These are phyloP conservation scores for Tilletia walkeri DNA, from an alignment of 1,284 basidiomycete species.

Conservation along the genomic window DNA sequence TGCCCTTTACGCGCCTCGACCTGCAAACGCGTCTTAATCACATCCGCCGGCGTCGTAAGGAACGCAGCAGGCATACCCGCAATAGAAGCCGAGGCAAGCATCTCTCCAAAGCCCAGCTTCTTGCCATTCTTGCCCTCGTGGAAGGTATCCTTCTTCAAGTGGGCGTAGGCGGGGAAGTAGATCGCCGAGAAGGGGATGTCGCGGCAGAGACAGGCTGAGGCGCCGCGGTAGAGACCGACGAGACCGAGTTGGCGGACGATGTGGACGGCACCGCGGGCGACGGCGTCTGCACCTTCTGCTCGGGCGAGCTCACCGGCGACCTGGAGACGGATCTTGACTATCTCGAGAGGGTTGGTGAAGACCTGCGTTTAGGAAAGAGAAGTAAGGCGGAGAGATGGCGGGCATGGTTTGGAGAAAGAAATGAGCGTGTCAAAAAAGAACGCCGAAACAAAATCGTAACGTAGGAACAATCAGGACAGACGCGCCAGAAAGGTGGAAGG, in stretches of 20 bases:
- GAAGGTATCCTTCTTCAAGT: constrained; percentile 83
- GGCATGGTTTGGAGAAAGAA: background rate
- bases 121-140: constrained; percentile 94
- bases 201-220: constrained; percentile 76
- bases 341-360: constrained; percentile 90
- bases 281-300: constrained; percentile 67
- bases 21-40: constrained; percentile 97
- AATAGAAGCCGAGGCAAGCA: constrained; percentile 74
- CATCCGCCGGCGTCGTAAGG: constrained; percentile 66
- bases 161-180: constrained; percentile 62
- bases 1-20: constrained; percentile 91
- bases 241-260: constrained; percentile 90
- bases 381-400: background rate
- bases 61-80: constrained; percentile 83
- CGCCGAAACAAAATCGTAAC: too few relatives aligned
- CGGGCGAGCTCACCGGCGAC: constrained; percentile 92
- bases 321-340: constrained; percentile 89
- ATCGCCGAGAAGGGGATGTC: constrained; percentile 79
- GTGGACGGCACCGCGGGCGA: constrained; percentile 80
- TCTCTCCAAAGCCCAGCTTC: constrained; percentile 84
- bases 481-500: too few relatives aligned
- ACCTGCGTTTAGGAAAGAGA: constrained; percentile 60
- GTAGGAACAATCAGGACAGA: too few relatives aligned
- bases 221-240: constrained; percentile 86
- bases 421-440: too few relatives aligned